Evolutionary conservation across 352 stramenopile species (phyloP).

Genomic region (Pythium pyrilobum): DNA sequence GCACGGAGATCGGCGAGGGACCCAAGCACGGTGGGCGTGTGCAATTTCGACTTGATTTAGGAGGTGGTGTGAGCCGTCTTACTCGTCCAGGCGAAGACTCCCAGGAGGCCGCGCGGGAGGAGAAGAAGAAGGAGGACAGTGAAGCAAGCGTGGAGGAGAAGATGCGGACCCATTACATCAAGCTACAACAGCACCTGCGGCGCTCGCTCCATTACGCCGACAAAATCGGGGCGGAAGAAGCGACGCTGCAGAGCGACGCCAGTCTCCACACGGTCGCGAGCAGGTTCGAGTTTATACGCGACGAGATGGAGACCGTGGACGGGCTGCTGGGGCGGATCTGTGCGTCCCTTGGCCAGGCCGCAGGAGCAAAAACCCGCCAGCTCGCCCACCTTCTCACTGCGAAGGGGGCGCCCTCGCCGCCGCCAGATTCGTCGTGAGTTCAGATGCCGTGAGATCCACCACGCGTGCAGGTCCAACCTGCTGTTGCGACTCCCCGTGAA

Average conservation of each 20-base stretch:
- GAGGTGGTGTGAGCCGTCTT: slow-evolving; percentile 31
- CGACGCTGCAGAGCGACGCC: slow-evolving; percentile 35
- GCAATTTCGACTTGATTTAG: slow-evolving; percentile 42
- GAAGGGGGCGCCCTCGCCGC: no score
- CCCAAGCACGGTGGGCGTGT: slow-evolving; percentile 45
- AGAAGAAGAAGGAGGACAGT: slow-evolving; percentile 24
- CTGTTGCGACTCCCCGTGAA: no score
- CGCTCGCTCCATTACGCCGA: slow-evolving; percentile 57
- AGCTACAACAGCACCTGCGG: slow-evolving; percentile 58
- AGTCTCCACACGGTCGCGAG: slow-evolving; percentile 30
- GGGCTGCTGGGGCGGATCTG: slow-evolving; percentile 33
- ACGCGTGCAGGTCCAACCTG: no score
- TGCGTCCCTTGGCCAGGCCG: slow-evolving; percentile 21
- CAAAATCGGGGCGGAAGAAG: slow-evolving; percentile 46
- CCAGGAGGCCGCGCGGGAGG: slow-evolving; percentile 24
- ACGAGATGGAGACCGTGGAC: slow-evolving; percentile 34
- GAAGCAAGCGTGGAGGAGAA: slow-evolving; percentile 35
- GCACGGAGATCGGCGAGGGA: neutral
- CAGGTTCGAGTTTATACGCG: slow-evolving; percentile 25
- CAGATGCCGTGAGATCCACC: no score
- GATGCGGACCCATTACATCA: slow-evolving; percentile 38
- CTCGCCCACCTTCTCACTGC: no score
- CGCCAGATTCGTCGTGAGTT: no score
- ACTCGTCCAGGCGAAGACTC: slow-evolving; percentile 51
- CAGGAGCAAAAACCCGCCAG: no score